A percentile compares a stretch with the other conserved stretches of the same genome.
phyloP scores from a whole-genome alignment of 2,329 filamentous ascomycete species.

The Hypoxylon sp. region DNA sequence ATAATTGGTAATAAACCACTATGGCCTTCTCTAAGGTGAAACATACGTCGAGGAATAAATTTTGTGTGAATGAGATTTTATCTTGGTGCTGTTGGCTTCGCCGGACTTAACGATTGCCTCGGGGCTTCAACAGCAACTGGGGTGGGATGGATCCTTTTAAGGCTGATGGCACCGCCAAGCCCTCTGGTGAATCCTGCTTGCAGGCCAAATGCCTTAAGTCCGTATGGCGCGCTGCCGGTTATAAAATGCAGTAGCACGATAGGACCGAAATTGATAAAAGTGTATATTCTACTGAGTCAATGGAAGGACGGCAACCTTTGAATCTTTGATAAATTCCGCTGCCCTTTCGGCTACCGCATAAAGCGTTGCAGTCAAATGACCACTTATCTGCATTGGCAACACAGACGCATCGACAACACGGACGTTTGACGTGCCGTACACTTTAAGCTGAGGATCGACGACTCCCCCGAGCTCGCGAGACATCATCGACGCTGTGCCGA shows the following conservation, averaged over 20 bases:
- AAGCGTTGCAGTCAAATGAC: constrained; percentile 65
- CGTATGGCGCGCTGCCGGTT: neutral
- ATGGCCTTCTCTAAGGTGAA: neutral
- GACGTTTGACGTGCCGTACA: constrained; percentile 66
- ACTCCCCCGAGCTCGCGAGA: constrained; percentile 64
- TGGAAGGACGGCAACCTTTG: constrained; percentile 11
- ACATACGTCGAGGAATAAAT: neutral
- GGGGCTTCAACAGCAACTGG: neutral
- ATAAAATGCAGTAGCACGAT: neutral
- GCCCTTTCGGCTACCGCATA: constrained; percentile 68
- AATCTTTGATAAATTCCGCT: constrained; percentile 52
- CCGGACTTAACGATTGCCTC: constrained; percentile 1
- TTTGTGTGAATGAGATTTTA: neutral
- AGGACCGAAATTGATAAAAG: neutral
- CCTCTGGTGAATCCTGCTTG: neutral
- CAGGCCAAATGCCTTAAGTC: neutral
- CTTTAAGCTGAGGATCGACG: constrained; percentile 62
- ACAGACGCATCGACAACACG: constrained; percentile 66
- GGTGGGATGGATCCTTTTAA: neutral
- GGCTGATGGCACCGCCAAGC: neutral
- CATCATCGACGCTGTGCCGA: constrained; percentile 67
- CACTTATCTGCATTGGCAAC: constrained; percentile 65
- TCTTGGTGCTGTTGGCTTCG: neutral
- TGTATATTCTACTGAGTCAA: neutral
- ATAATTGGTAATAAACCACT: neutral